Conservation (phyloP, 345 rosid species). For the Diplotaxis tenuifolia region DNA sequence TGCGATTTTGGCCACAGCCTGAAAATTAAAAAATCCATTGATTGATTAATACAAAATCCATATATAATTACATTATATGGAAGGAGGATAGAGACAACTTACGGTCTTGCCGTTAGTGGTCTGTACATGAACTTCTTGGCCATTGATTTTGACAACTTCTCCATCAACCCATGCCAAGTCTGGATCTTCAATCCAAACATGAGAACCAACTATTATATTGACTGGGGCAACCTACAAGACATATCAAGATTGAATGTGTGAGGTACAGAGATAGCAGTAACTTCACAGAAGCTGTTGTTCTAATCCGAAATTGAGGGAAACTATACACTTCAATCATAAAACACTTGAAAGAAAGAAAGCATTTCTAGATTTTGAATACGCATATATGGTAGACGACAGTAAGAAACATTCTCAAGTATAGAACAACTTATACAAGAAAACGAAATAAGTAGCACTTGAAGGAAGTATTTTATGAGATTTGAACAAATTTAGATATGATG, state of each 20-base stretch:
- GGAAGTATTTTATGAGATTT: not conserved
- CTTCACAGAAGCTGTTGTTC: slow-evolving; percentile 1
- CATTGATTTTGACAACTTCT: slow-evolving; percentile 72
- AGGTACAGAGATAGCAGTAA: slow-evolving; percentile 4
- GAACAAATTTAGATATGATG: not conserved
- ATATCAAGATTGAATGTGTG: not conserved
- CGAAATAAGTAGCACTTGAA: too few species aligned
- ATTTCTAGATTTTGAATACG: too few species aligned
- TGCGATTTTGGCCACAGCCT: slow-evolving; percentile 81
- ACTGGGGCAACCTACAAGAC: slow-evolving; percentile 66
- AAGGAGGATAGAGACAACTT: slow-evolving; percentile 38
- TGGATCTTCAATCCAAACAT: slow-evolving; percentile 95
- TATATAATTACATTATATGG: not conserved
- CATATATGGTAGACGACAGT: not conserved
- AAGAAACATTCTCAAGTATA: not conserved
- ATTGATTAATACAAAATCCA: not conserved
- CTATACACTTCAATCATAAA: not conserved
- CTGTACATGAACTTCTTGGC: slow-evolving; percentile 71
- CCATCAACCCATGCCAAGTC: slow-evolving; percentile 92
- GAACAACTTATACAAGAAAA: not conserved
- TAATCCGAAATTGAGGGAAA: not conserved
- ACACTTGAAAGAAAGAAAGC: not conserved
- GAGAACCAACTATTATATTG: slow-evolving; percentile 93
- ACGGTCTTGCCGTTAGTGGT: slow-evolving; percentile 69
- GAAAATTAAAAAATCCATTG: slow-evolving; percentile 29